Evolutionary conservation across 306 rosid genomes (phyloP), one percentile per base, ranked within the genome.

Genomic region (Cyamopsis tetragonoloba): DNA sequence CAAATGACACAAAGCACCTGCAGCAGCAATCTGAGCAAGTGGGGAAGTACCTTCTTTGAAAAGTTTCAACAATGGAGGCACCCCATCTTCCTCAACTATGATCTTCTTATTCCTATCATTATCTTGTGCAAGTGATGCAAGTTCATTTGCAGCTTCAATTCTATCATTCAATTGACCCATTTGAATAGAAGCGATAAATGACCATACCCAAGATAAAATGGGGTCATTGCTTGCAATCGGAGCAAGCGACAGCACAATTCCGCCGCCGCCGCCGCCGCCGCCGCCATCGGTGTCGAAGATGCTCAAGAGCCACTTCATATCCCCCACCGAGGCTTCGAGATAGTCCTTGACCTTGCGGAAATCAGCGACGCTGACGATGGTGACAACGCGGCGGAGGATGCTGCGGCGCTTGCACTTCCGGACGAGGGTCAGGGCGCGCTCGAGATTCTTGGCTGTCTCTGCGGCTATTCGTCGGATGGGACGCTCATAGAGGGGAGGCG

Each of bases 221-320:
- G 96, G 96, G 51, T 86, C 96, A 71, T 86, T 89, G 72, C 92
- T 89, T 1, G 96, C 90, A 58, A 89, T 84, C 7, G 92, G 92
- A 3, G 96, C 84, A 0, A 89, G 88, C 0, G 92, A 75, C 1
- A 84, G 56, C 1, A 70, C 85, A 14, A 87, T 81, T 6, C 83
- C 82, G 7, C 77, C 82, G 7, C 68, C 66, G 2, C 59, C 58
- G 5, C 83, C 80, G 12, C 70, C 78, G 3, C 70, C 70, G 12
- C 64, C 68, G 19, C 81, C 66, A 10, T 74, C 87, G 11, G 73
- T 47, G 63, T 89, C 91, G 31, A 86, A 53, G 37, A 89, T 55
- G 24, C 73, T 71, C 0, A 89, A 76, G 11, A 89, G 83, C 96
- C 96, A 89, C 47, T 28, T 80, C 90, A 89, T 79, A 78, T 89